A percentile compares a stretch with the other conserved stretches of the same genome.
Conservation (phyloP, 1,284 basidiomycete genomes). For the Testicularia cyperi region DNA sequence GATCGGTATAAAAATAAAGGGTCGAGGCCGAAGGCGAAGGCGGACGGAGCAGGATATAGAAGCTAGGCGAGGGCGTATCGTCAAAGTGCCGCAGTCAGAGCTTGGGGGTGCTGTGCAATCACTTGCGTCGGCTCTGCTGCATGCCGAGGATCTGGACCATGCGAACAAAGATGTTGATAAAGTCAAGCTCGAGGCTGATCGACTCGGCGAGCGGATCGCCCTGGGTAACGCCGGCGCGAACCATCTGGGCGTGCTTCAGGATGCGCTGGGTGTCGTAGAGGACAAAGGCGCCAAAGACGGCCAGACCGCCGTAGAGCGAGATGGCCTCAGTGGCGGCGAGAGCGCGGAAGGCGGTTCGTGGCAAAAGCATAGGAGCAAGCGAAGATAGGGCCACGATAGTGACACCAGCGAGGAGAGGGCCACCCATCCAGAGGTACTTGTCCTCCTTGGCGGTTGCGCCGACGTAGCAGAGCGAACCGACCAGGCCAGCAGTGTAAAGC, state of each 20-base stretch:
- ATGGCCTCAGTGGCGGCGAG: constrained; percentile 77
- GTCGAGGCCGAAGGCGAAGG: too few relatives aligned
- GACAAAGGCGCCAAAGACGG: constrained; percentile 82
- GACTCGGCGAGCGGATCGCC: constrained; percentile 78
- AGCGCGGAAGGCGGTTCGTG: constrained; percentile 72
- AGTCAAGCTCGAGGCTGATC: constrained; percentile 74
- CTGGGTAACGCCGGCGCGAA: constrained; percentile 69
- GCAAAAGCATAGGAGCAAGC: constrained; percentile 81
- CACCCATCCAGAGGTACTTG: constrained; percentile 79
- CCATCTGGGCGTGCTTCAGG: constrained; percentile 73
- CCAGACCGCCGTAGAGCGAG: constrained; percentile 76
- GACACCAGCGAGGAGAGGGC: constrained; percentile 69
- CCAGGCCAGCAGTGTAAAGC: constrained; percentile 80
- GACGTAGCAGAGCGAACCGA: constrained; percentile 77
- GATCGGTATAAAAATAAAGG: too few relatives aligned
- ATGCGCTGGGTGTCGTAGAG: constrained; percentile 85
- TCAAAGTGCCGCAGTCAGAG: neutral
- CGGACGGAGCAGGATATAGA: too few relatives aligned
- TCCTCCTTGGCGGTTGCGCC: constrained; percentile 85
- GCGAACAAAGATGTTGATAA: constrained; percentile 73
- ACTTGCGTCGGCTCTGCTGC: constrained; percentile 60
- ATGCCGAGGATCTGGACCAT: constrained; percentile 76
- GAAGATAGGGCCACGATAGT: constrained; percentile 82
- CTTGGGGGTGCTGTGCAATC: constrained; percentile 2
- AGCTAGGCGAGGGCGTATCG: neutral